Evolutionary conservation across 257 asterid genomes (phyloP).

Genomic region (Ehretia macrophylla): DNA sequence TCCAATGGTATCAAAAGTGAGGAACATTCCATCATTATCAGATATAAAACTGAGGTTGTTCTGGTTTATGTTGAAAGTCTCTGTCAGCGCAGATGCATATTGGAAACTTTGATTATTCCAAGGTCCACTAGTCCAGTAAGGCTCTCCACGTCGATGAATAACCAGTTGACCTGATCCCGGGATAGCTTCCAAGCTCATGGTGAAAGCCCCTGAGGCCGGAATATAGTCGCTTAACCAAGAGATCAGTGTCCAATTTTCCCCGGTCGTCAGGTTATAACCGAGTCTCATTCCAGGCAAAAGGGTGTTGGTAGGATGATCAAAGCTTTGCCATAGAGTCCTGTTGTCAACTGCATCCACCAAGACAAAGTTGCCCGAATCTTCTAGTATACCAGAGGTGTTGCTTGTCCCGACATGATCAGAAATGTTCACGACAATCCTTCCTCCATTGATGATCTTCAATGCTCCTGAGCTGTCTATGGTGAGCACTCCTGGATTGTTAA

Average conservation of each 20-base stretch:
- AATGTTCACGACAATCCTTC: slow-evolving; percentile 12
- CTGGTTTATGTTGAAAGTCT: not conserved
- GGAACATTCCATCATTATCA: not conserved
- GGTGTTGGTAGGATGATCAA: slow-evolving; percentile 49
- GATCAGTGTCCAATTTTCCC: slow-evolving; percentile 32
- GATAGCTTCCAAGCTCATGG: slow-evolving; percentile 36
- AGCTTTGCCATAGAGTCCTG: slow-evolving; percentile 40
- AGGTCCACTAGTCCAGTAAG: slow-evolving; percentile 23
- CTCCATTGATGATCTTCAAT: slow-evolving; percentile 19
- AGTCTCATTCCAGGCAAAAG: slow-evolving; percentile 60
- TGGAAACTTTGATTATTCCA: slow-evolving; percentile 7
- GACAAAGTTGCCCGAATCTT: slow-evolving; percentile 42
- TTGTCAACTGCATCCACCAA: slow-evolving; percentile 10
- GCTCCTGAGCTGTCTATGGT: slow-evolving; percentile 22
- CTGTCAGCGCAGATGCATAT: not conserved
- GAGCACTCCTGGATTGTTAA: slow-evolving; percentile 8
- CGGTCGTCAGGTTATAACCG: slow-evolving; percentile 33
- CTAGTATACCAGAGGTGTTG: slow-evolving; percentile 26
- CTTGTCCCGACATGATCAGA: slow-evolving; percentile 9
- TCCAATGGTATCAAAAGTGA: not conserved
- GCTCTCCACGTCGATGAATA: slow-evolving; percentile 21
- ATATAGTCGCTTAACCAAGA: slow-evolving; percentile 34
- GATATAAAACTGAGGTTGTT: slow-evolving; percentile 4
- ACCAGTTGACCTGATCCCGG: slow-evolving; percentile 13
- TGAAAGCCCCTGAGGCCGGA: slow-evolving; percentile 42